Evolutionary conservation across 345 rosid species (phyloP).

Genomic region (Corymbia maculata): DNA sequence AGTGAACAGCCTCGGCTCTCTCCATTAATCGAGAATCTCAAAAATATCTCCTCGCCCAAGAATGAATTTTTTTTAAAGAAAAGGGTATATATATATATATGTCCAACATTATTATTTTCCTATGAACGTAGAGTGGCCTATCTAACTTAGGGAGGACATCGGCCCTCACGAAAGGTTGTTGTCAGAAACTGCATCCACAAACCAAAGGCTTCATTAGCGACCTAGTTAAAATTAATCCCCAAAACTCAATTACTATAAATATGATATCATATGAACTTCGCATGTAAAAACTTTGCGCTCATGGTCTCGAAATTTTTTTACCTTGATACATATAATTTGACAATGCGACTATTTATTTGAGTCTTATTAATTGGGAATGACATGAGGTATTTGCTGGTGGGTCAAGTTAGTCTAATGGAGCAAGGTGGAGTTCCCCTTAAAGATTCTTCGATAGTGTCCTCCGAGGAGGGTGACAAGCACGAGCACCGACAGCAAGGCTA

Average conservation of each 20-base stretch:
- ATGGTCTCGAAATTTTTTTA: not conserved
- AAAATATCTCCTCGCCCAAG: not conserved
- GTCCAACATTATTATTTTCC: not conserved
- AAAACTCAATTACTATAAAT: not conserved
- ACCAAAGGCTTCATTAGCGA: not conserved
- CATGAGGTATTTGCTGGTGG: not conserved
- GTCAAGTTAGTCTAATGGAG: not conserved
- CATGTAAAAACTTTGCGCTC: not conserved
- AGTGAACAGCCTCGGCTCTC: not conserved
- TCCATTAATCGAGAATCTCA: not conserved
- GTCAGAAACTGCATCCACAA: not conserved
- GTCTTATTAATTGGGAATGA: not conserved
- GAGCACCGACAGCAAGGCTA: not conserved
- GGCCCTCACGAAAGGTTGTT: not conserved
- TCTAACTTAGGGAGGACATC: not conserved
- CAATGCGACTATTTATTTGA: not conserved
- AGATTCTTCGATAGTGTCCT: not conserved
- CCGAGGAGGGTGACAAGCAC: not conserved
- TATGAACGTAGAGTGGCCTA: not conserved
- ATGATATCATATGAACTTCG: not conserved
- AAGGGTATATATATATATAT: not conserved
- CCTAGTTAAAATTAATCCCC: not conserved
- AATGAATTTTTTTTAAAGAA: not conserved
- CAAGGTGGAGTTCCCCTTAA: not conserved
- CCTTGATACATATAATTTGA: not conserved